Base-by-base conservation (phyloP, 1,139 yeast species). In the Candida tetrigidarum region DNA sequence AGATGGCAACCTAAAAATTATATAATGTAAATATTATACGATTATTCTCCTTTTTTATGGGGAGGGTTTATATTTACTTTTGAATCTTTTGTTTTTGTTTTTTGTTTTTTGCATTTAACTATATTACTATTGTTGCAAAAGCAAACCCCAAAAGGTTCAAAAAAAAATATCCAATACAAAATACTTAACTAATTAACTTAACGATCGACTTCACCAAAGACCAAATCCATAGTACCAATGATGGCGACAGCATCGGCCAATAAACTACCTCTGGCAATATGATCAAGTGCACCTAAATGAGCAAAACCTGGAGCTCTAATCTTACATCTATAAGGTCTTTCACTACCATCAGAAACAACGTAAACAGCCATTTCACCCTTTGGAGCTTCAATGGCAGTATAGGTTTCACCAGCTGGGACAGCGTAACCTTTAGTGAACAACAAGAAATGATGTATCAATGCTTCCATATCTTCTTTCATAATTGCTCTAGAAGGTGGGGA, bases 351-450 rank as follows among this genome's bases (percentile, higher is more conserved):
- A 54, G 92, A 83, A 48, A 89, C 96, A 45, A 89, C 86, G 62
- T 85, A 89, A 47, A 88, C 96, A 50, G 87, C 96, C 96, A 89
- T 87, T 71, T 89, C 96, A 62, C 96, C 96, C 81, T 89, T 89
- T 65, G 96, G 96, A 29, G 96, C 96, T 72, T 89, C 96, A 55
- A 89, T 89, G 47, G 90, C 95, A 44, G 95, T 87, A 67, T 89
- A 89, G 20, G 96, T 86, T 73, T 89, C 96, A 58, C 96, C 96
- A 48, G 83, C 86, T 38, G 96, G 96, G 35, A 89, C 96, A 41
- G 86, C 84, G 65, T 83, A 88, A 55, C 96, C 96, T 77, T 89
- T 89, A 45, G 96, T 86, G 74, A 84, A 89, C 56, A 87, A 76
- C 65, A 89, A 75, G 78, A 89, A 89, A 71, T 89, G 96, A 66